Conservation (phyloP, 164 flowering plant species). For the Stephania yunnanensis region DNA sequence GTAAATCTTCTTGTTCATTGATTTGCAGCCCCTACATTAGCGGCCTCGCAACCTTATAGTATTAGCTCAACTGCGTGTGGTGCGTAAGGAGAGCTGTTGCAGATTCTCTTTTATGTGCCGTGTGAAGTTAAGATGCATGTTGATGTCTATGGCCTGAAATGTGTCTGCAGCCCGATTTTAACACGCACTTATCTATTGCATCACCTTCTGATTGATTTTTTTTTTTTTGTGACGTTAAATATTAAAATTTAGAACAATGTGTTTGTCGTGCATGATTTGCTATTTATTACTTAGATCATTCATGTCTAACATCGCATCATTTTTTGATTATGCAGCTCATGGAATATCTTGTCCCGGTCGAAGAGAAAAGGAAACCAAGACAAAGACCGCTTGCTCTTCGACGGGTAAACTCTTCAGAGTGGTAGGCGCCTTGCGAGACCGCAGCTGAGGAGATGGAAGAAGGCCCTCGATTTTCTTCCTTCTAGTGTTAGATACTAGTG, state of each 20-base stretch:
- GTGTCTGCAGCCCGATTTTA: neutral
- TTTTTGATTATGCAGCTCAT: slow-evolving; percentile 32
- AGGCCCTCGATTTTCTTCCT: neutral
- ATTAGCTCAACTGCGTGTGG: neutral
- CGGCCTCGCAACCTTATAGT: neutral
- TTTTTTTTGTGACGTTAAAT: too few species aligned
- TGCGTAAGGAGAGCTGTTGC: neutral
- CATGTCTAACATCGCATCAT: too few species aligned
- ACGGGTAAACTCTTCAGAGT: slow-evolving; percentile 32
- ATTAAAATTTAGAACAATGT: too few species aligned
- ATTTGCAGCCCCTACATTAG: neutral
- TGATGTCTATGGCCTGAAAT: neutral
- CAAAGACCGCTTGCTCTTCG: slow-evolving; percentile 31
- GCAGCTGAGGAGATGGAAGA: slow-evolving; percentile 2
- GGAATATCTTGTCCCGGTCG: slow-evolving; percentile 41
- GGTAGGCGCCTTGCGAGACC: slow-evolving; percentile 24
- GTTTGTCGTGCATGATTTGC: too few species aligned
- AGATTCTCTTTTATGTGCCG: neutral
- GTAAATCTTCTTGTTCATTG: neutral
- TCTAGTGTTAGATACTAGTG: neutral
- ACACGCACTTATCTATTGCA: too few species aligned
- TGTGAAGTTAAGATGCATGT: neutral
- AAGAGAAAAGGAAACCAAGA: slow-evolving; percentile 30
- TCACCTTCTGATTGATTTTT: too few species aligned
- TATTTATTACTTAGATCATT: too few species aligned